Evolutionary conservation across 1,284 basidiomycete genomes (phyloP).

Genomic region (Ceratobasidium sp.): DNA sequence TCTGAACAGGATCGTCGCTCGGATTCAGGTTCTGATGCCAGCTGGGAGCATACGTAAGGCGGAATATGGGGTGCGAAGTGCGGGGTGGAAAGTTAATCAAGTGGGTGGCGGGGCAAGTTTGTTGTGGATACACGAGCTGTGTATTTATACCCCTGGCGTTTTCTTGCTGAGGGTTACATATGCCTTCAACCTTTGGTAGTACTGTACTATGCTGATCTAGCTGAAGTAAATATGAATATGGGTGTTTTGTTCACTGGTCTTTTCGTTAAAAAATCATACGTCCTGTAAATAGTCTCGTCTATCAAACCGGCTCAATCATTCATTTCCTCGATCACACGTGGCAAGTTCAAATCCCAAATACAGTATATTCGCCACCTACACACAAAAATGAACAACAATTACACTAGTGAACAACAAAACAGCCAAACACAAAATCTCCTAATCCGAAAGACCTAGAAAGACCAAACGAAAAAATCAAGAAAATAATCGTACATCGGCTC

Average conservation of each 20-base stretch:
- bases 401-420: not conserved
- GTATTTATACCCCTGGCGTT: constrained; percentile 34
- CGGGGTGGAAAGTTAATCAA: not conserved
- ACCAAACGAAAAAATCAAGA: constrained; percentile 19
- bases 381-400: constrained; percentile 19
- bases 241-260: not conserved
- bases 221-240: constrained; percentile 27
- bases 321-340: not conserved
- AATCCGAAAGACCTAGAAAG: not conserved
- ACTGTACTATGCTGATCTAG: constrained; percentile 17
- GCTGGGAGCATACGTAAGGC: constrained; percentile 43
- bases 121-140: constrained; percentile 17
- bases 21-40: constrained; percentile 41
- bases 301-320: not conserved
- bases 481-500: constrained; percentile 73
- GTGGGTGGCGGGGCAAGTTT: not conserved
- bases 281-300: not conserved
- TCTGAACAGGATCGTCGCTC: constrained; percentile 38
- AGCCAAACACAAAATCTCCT: not conserved
- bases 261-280: not conserved
- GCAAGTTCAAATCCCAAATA: constrained; percentile 18
- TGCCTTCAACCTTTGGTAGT: constrained; percentile 10
- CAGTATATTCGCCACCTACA: constrained; percentile 41
- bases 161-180: constrained; percentile 28
- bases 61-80: not conserved